Conservation (phyloP, 208 protist genomes). For the Trypanosoma lewisi region DNA sequence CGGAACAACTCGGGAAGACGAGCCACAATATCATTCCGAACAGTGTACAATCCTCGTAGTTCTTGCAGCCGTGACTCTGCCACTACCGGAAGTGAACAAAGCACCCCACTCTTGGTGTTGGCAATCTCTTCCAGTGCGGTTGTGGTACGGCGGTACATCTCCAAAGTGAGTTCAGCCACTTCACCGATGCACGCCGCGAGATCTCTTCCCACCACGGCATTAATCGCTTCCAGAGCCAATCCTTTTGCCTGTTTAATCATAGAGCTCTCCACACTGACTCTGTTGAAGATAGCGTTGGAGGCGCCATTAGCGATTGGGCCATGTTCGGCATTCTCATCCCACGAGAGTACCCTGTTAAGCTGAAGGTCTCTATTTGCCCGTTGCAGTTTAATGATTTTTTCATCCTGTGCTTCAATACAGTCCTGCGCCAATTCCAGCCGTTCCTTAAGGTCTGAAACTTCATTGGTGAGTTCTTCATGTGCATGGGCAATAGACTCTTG, state of each 20-base stretch:
- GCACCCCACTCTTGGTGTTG: neutral
- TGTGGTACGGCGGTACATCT: constrained; percentile 39
- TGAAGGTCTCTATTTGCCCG: constrained; percentile 37
- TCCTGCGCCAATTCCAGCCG: constrained; percentile 9
- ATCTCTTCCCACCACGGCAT: constrained; percentile 52
- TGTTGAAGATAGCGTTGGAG: neutral
- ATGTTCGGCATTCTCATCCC: neutral
- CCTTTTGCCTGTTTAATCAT: constrained; percentile 56
- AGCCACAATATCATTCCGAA: constrained; percentile 33
- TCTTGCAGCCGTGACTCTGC: constrained; percentile 26
- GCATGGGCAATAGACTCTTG: constrained; percentile 32
- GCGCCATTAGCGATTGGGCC: neutral
- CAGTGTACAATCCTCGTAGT: constrained; percentile 29
- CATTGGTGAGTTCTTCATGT: constrained; percentile 26
- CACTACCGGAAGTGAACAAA: constrained; percentile 1
- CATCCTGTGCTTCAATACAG: constrained; percentile 11
- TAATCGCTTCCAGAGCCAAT: constrained; percentile 57
- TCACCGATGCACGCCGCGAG: constrained; percentile 43
- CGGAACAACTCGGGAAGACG: constrained; percentile 43
- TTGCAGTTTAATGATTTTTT: constrained; percentile 30
- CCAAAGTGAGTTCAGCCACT: constrained; percentile 48
- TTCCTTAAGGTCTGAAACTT: constrained; percentile 19
- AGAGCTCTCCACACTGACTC: constrained; percentile 34
- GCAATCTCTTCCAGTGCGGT: constrained; percentile 19
- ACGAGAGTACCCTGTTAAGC: constrained; percentile 18